Evolutionary conservation across 1,284 basidiomycete species (phyloP).

Genomic region (Cryptococcus depauperatus): DNA sequence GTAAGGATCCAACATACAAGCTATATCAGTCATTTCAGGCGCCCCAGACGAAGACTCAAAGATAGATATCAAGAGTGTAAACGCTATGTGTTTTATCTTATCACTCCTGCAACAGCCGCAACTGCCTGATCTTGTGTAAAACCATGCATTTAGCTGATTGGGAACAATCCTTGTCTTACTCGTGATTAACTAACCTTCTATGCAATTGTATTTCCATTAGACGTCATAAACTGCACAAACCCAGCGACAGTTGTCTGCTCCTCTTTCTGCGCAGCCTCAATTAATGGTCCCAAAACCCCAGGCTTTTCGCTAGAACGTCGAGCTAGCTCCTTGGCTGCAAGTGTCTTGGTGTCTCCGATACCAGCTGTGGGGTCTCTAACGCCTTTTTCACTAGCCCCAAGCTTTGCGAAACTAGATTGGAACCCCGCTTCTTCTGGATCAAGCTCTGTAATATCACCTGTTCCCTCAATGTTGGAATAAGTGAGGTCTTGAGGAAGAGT

Average conservation of each 20-base stretch:
- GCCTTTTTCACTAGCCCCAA: conserved; percentile 62
- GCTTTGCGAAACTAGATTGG: conserved; percentile 83
- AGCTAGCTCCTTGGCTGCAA: conserved; percentile 40
- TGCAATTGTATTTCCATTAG: too few species aligned
- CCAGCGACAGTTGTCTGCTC: conserved; percentile 28
- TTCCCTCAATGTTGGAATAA: conserved; percentile 38
- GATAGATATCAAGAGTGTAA: too few species aligned
- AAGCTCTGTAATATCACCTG: conserved; percentile 52
- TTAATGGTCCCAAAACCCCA: conserved; percentile 34
- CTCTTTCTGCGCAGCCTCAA: conserved; percentile 33
- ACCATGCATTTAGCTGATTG: too few species aligned
- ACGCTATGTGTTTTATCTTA: too few species aligned
- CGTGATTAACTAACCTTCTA: too few species aligned
- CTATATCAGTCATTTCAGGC: too few species aligned
- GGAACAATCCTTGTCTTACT: too few species aligned
- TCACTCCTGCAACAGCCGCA: too few species aligned
- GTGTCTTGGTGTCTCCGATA: conserved; percentile 44
- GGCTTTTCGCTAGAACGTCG: conserved; percentile 36
- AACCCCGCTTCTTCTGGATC: conserved; percentile 89
- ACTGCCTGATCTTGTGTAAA: too few species aligned
- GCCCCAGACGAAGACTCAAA: too few species aligned
- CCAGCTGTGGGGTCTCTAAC: conserved; percentile 45
- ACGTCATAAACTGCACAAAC: conserved; percentile 39
- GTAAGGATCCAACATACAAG: too few species aligned
- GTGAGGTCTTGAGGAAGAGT: conserved; percentile 62